Evolutionary conservation across 768 basidiomycete species (phyloP).

Genomic region (Coprinopsis strossmayeri): DNA sequence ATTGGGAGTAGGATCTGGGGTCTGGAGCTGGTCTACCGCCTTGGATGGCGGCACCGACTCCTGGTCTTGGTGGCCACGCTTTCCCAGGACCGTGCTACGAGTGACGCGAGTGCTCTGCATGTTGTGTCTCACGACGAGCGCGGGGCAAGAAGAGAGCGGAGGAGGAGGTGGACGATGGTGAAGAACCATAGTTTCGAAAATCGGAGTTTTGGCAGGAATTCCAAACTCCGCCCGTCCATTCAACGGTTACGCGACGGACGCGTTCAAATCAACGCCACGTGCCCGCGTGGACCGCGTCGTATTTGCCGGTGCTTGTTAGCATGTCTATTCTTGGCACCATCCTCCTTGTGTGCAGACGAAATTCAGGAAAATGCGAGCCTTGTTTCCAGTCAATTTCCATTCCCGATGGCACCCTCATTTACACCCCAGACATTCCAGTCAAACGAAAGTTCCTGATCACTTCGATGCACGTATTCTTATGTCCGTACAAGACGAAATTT

Average conservation of each 20-base stretch:
- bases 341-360: no score
- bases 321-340: no score
- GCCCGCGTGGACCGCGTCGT: no score
- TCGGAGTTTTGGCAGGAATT: background rate
- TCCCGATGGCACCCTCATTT: no score
- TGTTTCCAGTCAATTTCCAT: no score
- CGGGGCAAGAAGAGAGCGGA: background rate
- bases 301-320: no score
- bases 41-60: conserved; percentile 24
- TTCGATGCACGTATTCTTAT: no score
- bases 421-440: no score
- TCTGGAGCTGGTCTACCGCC: conserved; percentile 38
- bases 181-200: background rate
- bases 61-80: conserved; percentile 36
- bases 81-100: conserved; percentile 47
- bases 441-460: no score
- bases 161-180: conserved; percentile 3
- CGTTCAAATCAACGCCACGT: no score
- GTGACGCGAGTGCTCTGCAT: conserved; percentile 38
- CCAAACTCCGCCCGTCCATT: conserved; percentile 3
- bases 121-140: background rate
- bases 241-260: background rate
- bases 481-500: no score
- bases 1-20: conserved; percentile 59
- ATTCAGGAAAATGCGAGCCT: no score